Base-by-base conservation (phyloP, 2,329 filamentous ascomycete species). In the Penicillium brevicompactum region DNA sequence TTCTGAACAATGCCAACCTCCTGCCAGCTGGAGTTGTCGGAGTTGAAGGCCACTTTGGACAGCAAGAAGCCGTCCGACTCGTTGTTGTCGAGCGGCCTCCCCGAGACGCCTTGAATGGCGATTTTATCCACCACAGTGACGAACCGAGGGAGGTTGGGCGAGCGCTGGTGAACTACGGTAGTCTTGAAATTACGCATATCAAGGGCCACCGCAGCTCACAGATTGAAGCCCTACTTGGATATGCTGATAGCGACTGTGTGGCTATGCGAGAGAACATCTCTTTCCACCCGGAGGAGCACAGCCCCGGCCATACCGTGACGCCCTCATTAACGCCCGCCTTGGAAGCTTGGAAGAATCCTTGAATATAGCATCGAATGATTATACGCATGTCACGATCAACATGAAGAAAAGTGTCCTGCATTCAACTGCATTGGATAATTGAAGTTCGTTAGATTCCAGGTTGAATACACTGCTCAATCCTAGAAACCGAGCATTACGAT, bases 191-290 rank as follows among this genome's bases (percentile, higher is more conserved):
- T 58, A 78, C 80, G 54, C 80, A 89, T 48, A 96, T 99, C 70
- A 91, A 89, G 76, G 94, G 94, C 1, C 80, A 89, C 61, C 86
- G 89, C 70, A 96, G 92, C 69, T 84, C 82, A 5, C 89, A 96
- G 70, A 97, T 99, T 60, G 81, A 87, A 46, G 81, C 83, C 9
- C 78, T 94, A 43, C 77, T 99, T 31, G 94, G 93, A 3, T 99
- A 97, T 75, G 91, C 91, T 18, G 92, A 97, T 71, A 95, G 89
- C 68, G 92, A 97, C 75, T 97, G 97, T 75, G 89, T 97, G 40
- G 92, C 92, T 9, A 81, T 94, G 67, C 82, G 92, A 59, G 91
- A 96, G 73, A 93, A 96, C 65, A 87, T 97, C 59, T 91, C 90
- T 43, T 86, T 89, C 42, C 66, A 65, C 38, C 58, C 58, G 2